Conservation (phyloP, 331 rosid genomes). For the Acacia pycnantha region DNA sequence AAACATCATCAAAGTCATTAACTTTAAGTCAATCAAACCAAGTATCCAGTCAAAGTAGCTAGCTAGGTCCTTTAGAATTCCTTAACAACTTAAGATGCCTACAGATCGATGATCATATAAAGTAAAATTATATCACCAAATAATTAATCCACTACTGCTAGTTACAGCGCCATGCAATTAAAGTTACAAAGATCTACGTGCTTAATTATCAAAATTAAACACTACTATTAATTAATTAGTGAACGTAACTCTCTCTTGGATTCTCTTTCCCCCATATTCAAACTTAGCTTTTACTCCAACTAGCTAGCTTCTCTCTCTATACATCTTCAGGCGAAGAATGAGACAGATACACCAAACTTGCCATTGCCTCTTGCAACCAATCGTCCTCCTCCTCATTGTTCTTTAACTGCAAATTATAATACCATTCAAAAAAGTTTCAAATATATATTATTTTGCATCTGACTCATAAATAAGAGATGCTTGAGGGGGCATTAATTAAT, state of each 20-base stretch:
- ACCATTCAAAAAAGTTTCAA: not conserved
- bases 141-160: not conserved
- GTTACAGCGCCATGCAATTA: slow-evolving; percentile 46
- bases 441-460: not conserved
- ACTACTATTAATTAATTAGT: not conserved
- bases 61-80: slow-evolving; percentile 28
- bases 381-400: slow-evolving; percentile 57
- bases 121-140: not conserved
- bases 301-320: not conserved
- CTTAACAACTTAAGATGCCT: slow-evolving; percentile 30
- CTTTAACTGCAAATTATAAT: slow-evolving; percentile 50
- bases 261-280: not conserved
- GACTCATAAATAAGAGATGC: not conserved
- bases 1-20: slow-evolving; percentile 22
- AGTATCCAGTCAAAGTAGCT: slow-evolving; percentile 38
- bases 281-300: slow-evolving; percentile 6
- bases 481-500: too few relatives aligned
- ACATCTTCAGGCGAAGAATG: slow-evolving; percentile 52
- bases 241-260: not conserved
- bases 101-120: not conserved
- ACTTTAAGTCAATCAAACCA: slow-evolving; percentile 24
- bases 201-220: slow-evolving; percentile 26
- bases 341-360: slow-evolving; percentile 57
- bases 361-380: slow-evolving; percentile 85
- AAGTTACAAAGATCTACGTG: slow-evolving; percentile 40